Evolutionary conservation across 306 rosid species (phyloP).

Genomic region (Gastrolobium villosum): DNA sequence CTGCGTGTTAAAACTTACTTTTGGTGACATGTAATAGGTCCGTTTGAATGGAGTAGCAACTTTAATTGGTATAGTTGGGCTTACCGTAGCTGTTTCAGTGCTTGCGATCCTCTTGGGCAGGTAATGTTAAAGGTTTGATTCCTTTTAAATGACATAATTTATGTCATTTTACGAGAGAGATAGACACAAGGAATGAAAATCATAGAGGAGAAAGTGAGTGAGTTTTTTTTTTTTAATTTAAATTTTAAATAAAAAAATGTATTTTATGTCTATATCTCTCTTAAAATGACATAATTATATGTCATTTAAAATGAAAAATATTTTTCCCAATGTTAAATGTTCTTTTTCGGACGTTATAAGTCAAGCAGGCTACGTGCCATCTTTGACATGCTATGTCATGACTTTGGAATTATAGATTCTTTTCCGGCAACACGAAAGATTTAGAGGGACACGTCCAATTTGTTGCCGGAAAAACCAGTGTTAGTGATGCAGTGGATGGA

Average conservation of each 20-base stretch:
- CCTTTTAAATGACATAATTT: too few relatives aligned
- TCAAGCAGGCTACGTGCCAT: slow-evolving; percentile 20
- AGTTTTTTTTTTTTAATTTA: too few relatives aligned
- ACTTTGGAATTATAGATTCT: slow-evolving; percentile 70
- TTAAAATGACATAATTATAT: too few relatives aligned
- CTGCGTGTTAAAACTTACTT: slow-evolving; percentile 42
- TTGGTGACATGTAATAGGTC: slow-evolving; percentile 68
- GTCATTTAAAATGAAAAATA: too few relatives aligned
- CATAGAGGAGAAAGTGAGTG: too few relatives aligned
- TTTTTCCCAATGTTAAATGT: slow-evolving; percentile 41
- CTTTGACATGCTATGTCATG: slow-evolving; percentile 46
- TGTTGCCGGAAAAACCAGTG: slow-evolving; percentile 64
- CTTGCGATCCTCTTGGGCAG: slow-evolving; percentile 86
- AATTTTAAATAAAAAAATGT: too few relatives aligned
- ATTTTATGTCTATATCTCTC: too few relatives aligned
- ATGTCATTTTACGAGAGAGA: too few relatives aligned
- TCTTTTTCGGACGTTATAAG: background rate
- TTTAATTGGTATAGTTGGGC: slow-evolving; percentile 96
- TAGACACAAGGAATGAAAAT: too few relatives aligned
- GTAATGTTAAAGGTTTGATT: slow-evolving; percentile 58
- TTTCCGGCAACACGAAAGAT: slow-evolving; percentile 71
- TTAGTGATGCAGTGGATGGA: slow-evolving; percentile 64
- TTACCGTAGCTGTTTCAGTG: slow-evolving; percentile 81
- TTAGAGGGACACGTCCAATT: slow-evolving; percentile 61
- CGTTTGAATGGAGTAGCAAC: slow-evolving; percentile 99